A percentile compares a stretch with the other conserved stretches of the same genome.
These are phyloP conservation scores for Hanseniaspora meyeri DNA, from an alignment of 805 yeast genomes.

Conservation along the genomic window DNA sequence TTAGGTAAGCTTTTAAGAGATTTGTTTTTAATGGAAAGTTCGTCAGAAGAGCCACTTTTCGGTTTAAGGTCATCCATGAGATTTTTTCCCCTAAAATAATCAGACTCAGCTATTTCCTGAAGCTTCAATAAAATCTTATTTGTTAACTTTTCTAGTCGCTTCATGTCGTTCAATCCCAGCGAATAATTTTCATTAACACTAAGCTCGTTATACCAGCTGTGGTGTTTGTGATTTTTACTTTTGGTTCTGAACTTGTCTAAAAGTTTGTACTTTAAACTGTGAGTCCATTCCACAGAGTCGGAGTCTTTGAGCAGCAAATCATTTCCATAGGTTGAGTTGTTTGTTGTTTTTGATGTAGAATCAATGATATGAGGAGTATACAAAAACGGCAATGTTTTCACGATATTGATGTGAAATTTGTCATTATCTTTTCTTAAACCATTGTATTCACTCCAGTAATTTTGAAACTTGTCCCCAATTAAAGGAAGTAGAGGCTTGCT, in stretches of 20 bases:
- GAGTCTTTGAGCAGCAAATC: not conserved
- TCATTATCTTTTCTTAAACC: constrained; percentile 17
- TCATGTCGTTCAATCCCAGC: constrained; percentile 30
- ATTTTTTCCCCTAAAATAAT: not conserved
- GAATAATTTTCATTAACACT: constrained; percentile 41
- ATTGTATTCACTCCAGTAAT: constrained; percentile 34
- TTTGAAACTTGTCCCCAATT: constrained; percentile 42
- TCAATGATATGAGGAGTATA: constrained; percentile 37
- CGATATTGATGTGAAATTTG: constrained; percentile 20
- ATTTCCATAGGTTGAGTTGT: not conserved
- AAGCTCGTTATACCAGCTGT: constrained; percentile 37
- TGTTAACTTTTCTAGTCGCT: not conserved
- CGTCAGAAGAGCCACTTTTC: not conserved
- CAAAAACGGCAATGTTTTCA: constrained; percentile 46
- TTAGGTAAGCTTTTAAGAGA: not conserved
- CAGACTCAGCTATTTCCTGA: not conserved
- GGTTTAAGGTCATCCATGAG: not conserved
- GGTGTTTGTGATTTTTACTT: constrained; percentile 13
- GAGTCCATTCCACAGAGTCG: constrained; percentile 16
- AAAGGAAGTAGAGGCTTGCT: constrained; percentile 44
- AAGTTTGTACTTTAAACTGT: constrained; percentile 16
- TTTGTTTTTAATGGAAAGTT: not conserved
- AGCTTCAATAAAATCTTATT: constrained; percentile 1
- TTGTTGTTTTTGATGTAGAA: constrained; percentile 13
- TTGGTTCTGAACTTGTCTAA: constrained; percentile 13